Base-by-base conservation (phyloP, 2,329 filamentous ascomycete species). In the Aspergillus sp. region DNA sequence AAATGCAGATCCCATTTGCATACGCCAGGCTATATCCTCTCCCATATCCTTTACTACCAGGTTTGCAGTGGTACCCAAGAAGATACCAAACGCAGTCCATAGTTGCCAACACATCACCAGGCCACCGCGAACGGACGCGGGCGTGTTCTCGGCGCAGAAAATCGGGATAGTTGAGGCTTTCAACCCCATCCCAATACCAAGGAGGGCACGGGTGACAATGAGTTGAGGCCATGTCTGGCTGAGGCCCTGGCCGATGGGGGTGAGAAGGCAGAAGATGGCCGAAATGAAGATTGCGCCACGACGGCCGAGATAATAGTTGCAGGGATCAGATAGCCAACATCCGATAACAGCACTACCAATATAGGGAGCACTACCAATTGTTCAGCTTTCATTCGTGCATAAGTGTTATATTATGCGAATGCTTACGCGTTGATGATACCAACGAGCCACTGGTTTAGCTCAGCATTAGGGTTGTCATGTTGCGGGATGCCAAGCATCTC, bases 311-410 rank as follows among this genome's bases (percentile, higher is more conserved):
- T 73, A 73, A 41, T 82, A 74, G 65, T 89, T 89, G 12, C 85
- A 64, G 1, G 86, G 85, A 60, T 90, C 87, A 0, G 86, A 87
- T 14, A 88, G 73, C 87, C 87, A 89, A 68, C 85, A 87, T 4
- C 86, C 85, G 76, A 84, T 74, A 57, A 76, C 76, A 3, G 78
- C 76, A 64, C 76, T 77, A 17, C 80, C 81, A 51, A 86, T 76
- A 54, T 87, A 83, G 0, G 82, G 81, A 41, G 77, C 84, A 12
- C 69, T 73, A 41, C 48, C 5, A 3, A 25, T 12, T 31, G n/a
- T 57, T 52, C 35, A 61, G 55, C 17, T 39, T 45, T 14, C 21
- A 27, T 11, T 15, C 25, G 40, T 25, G 8, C 8, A 41, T 40
- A 6, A 39, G 12, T 74, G 76, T 31, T 81, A 73, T 58, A 19